Percentiles rank a stretch among this genome's conserved stretches.
Evolutionary conservation across 2,329 filamentous ascomycete species (phyloP).

Genomic region (Sarocladiaceae sp.): DNA sequence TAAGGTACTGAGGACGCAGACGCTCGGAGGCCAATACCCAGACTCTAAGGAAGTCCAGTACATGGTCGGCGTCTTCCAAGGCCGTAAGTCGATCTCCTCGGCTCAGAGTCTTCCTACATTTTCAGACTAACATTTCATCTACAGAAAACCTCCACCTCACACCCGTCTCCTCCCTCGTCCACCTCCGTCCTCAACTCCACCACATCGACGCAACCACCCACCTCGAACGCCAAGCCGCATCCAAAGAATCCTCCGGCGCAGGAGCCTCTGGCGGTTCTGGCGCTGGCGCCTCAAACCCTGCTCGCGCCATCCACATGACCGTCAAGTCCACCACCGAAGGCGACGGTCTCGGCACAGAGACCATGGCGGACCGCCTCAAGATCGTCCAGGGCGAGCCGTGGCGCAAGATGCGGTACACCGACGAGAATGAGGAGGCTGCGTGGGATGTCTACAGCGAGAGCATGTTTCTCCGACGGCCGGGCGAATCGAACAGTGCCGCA

Average conservation of each 20-base stretch:
- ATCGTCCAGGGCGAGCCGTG: constrained; percentile 77
- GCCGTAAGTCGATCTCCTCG: constrained; percentile 47
- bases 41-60: constrained; percentile 68
- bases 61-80: constrained; percentile 88
- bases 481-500: not conserved
- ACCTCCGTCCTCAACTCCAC: constrained; percentile 86
- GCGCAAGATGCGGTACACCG: constrained; percentile 71
- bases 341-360: constrained; percentile 59
- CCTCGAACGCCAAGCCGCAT: constrained; percentile 47
- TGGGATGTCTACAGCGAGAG: constrained; percentile 72
- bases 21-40: constrained; percentile 74
- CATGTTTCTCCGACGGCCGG: constrained; percentile 40
- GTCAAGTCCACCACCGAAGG: constrained; percentile 70
- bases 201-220: constrained; percentile 83
- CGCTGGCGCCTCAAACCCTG: constrained; percentile 39
- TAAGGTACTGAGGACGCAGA: constrained; percentile 72
- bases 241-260: constrained; percentile 29
- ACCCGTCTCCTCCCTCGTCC: constrained; percentile 73
- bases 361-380: constrained; percentile 69
- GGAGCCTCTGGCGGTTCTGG: constrained; percentile 24
- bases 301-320: constrained; percentile 77
- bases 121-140: not conserved
- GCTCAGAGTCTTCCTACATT: not conserved
- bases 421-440: constrained; percentile 70
- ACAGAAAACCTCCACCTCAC: constrained; percentile 81